Conservation (phyloP, 345 rosid genomes). For the Acer campestre region DNA sequence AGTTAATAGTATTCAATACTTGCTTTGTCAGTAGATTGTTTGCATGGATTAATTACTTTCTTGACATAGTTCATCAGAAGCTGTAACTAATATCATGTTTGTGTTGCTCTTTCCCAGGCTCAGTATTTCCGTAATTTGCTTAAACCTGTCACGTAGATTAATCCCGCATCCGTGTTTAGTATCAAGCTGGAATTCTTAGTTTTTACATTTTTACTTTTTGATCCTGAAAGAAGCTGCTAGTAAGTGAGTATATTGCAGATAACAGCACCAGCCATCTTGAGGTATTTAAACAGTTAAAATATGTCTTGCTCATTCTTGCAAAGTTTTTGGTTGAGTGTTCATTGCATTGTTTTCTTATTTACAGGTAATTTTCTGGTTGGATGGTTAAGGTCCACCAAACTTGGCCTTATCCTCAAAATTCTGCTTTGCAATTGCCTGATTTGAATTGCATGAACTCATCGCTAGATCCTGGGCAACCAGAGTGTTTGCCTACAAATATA, state of each 20-base stretch:
- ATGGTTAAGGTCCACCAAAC: constrained; percentile 38
- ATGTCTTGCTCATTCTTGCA: neutral
- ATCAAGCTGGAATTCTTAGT: constrained; percentile 52
- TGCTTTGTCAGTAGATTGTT: neutral
- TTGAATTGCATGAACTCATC: constrained; percentile 52
- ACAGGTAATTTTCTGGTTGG: constrained; percentile 40
- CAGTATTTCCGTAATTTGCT: constrained; percentile 97
- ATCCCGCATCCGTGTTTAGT: constrained; percentile 26
- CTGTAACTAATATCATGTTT: constrained; percentile 6
- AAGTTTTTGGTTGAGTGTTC: constrained; percentile 11
- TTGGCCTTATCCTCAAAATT: constrained; percentile 35
- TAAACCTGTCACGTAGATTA: constrained; percentile 95
- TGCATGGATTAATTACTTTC: neutral
- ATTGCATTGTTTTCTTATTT: constrained; percentile 2
- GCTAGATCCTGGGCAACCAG: constrained; percentile 38
- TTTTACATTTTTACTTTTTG: constrained; percentile 36
- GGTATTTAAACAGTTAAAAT: constrained; percentile 40
- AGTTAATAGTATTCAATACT: neutral
- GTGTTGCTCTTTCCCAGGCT: constrained; percentile 62
- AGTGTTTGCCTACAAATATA: constrained; percentile 46
- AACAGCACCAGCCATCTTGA: constrained; percentile 32
- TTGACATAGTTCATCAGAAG: neutral
- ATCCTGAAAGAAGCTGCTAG: constrained; percentile 40
- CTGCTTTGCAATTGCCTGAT: constrained; percentile 38
- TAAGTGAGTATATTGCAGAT: constrained; percentile 34